Base-by-base conservation (phyloP, 1,284 basidiomycete species). In the Cystobasidium slooffiae region DNA sequence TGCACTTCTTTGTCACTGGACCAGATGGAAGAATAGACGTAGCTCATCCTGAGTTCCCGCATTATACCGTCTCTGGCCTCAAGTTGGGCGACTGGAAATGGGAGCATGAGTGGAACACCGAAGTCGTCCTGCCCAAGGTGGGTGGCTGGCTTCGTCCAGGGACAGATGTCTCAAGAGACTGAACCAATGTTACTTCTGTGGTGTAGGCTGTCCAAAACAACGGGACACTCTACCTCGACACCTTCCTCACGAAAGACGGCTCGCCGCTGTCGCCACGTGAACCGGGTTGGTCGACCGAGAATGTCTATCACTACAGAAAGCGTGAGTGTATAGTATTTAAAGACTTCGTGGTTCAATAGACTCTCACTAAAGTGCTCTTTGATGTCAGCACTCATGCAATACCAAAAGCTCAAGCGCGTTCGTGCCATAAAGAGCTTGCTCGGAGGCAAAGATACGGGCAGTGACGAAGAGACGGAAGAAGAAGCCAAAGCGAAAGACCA, bases 371-470 rank as follows among this genome's bases (percentile, higher is more conserved):
- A 65, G 63, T 62, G 47, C 59, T 58, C 37, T 44, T 55, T n/a
- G 44, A 76, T 77, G 58, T 76, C 43, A 96, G 93, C 91, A 52
- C 84, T 99, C 75, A 95, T 93, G 1, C 88, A 91, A 12, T 94
- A 94, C 82, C 80, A 91, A 63, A 87, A 91, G 3, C 90, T 88
- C 79, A 81, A 85, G 51, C 93, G 90, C 80, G 82, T 87, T 20
- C 86, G 93, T 47, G 94, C 91, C 80, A 89, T 90, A 82, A 93
- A 94, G 84, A 94, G 89, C 75, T 87, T 98, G 12, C 84, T 98
- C 31, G 83, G 84, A 58, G 82, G 82, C 39, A 68, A 62, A 0
- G 85, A 86, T 6, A 85, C 87, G 63, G 85, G 86, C 70, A 84
- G 85, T 76, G 85, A 79, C 5, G 74, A 77, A 8, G 76, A 69